Percentiles rank a stretch among this genome's conserved stretches.
phyloP scores from a whole-genome alignment of 768 basidiomycete genomes.

The Chlorophyllum brunneum region DNA sequence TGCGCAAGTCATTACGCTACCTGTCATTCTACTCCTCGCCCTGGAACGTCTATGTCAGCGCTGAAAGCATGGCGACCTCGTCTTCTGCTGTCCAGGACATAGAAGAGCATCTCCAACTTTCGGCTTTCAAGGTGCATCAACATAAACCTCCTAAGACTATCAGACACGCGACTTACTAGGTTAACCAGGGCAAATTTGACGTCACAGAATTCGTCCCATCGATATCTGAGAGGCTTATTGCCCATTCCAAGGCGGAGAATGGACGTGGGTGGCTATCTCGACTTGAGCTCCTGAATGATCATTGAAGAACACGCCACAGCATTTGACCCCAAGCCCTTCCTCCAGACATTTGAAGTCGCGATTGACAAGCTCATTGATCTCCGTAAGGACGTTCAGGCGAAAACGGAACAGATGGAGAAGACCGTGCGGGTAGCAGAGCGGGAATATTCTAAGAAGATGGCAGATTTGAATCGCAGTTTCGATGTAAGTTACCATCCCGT shows the following conservation, averaged over 20 bases:
- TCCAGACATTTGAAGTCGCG: slow-evolving; percentile 86
- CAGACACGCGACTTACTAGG: not conserved
- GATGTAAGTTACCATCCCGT: slow-evolving; percentile 54
- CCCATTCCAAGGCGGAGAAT: slow-evolving; percentile 76
- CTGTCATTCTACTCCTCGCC: not conserved
- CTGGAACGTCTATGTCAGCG: not conserved
- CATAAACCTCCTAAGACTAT: not conserved
- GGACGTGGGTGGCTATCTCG: slow-evolving; percentile 52
- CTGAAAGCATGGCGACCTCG: slow-evolving; percentile 11
- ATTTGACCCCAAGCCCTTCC: slow-evolving; percentile 93
- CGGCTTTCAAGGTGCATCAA: slow-evolving; percentile 49
- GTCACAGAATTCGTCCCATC: slow-evolving; percentile 85
- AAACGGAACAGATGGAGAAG: slow-evolving; percentile 91
- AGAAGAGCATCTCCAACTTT: slow-evolving; percentile 48
- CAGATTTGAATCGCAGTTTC: slow-evolving; percentile 89
- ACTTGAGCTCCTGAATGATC: not conserved
- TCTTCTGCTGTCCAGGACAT: slow-evolving; percentile 23
- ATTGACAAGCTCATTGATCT: slow-evolving; percentile 86
- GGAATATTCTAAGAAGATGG: slow-evolving; percentile 92
- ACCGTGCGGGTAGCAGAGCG: slow-evolving; percentile 84
- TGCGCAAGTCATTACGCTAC: not conserved
- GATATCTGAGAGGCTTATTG: slow-evolving; percentile 84
- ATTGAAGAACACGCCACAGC: slow-evolving; percentile 41
- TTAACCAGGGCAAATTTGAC: slow-evolving; percentile 78
- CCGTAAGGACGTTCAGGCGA: slow-evolving; percentile 84